A percentile compares a stretch with the other conserved stretches of the same genome.
phyloP scores from a whole-genome alignment of 163 green algal genomes.

The Chlamydomonas reinhardtii region DNA sequence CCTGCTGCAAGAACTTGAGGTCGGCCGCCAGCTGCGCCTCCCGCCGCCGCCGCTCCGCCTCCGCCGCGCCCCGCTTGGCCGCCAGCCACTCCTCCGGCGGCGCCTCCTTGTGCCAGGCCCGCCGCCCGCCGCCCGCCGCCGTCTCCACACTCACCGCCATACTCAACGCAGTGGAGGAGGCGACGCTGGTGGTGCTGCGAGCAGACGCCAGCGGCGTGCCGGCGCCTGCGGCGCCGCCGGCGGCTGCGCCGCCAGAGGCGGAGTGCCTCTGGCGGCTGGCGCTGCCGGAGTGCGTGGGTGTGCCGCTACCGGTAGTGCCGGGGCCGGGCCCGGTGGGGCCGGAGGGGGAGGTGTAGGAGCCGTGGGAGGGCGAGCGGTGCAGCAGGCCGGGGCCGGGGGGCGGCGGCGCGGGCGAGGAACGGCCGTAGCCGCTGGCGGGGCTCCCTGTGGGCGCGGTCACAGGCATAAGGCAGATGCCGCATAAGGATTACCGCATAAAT shows the following conservation, averaged over 20 bases:
- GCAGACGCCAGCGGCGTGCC: neutral
- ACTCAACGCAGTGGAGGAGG: neutral
- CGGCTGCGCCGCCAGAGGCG: neutral
- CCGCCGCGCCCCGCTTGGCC: slow-evolving; percentile 4
- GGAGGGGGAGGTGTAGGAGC: neutral
- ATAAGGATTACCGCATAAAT: too few relatives aligned
- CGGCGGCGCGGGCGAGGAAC: too few relatives aligned
- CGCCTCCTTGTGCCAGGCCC: neutral
- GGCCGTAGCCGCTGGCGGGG: too few relatives aligned
- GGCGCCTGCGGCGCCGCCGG: too few relatives aligned
- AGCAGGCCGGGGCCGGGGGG: neutral
- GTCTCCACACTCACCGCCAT: neutral
- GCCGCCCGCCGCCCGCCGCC: neutral
- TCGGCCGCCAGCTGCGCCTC: slow-evolving; percentile 36
- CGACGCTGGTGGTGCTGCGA: neutral
- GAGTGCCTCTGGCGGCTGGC: neutral
- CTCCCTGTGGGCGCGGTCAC: too few relatives aligned
- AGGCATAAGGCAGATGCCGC: too few relatives aligned
- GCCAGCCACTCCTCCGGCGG: slow-evolving; percentile 25
- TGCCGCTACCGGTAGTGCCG: neutral
- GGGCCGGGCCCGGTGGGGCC: neutral
- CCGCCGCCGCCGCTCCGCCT: slow-evolving; percentile 15
- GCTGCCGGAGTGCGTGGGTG: neutral
- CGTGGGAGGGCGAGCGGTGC: neutral
- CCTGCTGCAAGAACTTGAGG: slow-evolving; percentile 11